Base-by-base conservation (phyloP, 371 early-diverging fungal species). In the Parasitella parasitica region DNA sequence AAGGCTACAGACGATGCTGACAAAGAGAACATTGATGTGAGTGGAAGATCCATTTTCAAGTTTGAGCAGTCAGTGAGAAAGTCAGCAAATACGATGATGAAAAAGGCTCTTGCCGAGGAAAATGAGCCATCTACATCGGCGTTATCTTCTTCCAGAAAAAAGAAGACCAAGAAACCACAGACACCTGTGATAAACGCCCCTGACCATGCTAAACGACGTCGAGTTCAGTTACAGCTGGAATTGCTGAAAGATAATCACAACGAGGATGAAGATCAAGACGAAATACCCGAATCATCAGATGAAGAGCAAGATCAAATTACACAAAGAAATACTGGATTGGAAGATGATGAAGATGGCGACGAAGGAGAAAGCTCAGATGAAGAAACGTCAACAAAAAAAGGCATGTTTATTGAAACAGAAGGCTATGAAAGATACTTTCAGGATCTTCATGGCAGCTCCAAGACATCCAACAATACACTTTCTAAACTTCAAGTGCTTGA, bases 381-480 rank as follows among this genome's bases (percentile, higher is more conserved):
- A 1, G 67, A 61, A 7, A 56, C 61, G 12, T 62, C 75, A 3
- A 63, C 55, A 18, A 55, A 52, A 4, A 69, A 59, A 35, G 60
- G 73, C 7, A 62, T 54, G 38, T 68, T 69, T 54, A 68, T 73
- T 18, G 72, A 73, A 27, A 77, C 70, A 5, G 78, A 84, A 41
- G 85, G 86, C 0, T 81, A 87, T 20, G 90, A 89, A 51, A 82
- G 88, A 30, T 93, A 92, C 66, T 94, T 94, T 65, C 85, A 88
- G 66, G 83, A 86, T 35, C 67, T 86, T 15, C 84, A 87, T 50
- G 70, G 78, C 15, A 72, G 68, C 13, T 75, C 85, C 6, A 70
- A 72, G 49, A 95, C 95, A 2, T 94, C 94, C n/a, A 87, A 94
- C 75, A 92, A 92, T 70, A 94, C 94, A 4, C 82, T 95, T 13